Conservation (phyloP, 202 grass and related monocot genomes). For the Dendrocalamus latiflorus region DNA sequence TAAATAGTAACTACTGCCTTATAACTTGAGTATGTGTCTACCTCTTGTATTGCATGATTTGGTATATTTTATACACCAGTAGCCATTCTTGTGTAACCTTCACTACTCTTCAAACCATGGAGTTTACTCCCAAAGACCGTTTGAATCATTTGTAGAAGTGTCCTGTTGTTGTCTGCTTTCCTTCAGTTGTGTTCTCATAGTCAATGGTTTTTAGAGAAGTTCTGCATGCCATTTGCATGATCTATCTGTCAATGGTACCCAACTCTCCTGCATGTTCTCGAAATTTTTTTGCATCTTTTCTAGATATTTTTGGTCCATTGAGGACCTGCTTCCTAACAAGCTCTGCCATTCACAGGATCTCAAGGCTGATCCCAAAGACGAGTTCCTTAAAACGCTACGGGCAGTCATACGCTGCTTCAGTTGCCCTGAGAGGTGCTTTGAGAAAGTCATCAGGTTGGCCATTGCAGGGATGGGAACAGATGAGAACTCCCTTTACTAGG, state of each 20-base stretch:
- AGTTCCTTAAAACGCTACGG: constrained; percentile 64
- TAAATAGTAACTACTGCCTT: not conserved
- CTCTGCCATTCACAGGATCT: constrained; percentile 47
- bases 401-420: constrained; percentile 65
- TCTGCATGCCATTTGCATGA: not conserved
- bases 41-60: not conserved
- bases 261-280: not conserved
- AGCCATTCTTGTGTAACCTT: not conserved
- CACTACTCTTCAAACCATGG: not conserved
- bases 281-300: not conserved
- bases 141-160: no score
- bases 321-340: not conserved
- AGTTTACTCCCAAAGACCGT: no score
- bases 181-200: not conserved
- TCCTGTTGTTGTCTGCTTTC: not conserved
- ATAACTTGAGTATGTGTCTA: not conserved
- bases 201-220: not conserved
- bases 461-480: constrained; percentile 70
- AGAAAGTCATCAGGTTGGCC: constrained; percentile 68
- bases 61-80: not conserved
- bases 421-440: constrained; percentile 70
- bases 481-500: constrained; percentile 68
- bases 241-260: not conserved
- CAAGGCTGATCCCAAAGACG: constrained; percentile 86
- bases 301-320: no score